Evolutionary conservation across 495 filamentous ascomycete genomes (phyloP).

Genomic region (Daldinia grandis): DNA sequence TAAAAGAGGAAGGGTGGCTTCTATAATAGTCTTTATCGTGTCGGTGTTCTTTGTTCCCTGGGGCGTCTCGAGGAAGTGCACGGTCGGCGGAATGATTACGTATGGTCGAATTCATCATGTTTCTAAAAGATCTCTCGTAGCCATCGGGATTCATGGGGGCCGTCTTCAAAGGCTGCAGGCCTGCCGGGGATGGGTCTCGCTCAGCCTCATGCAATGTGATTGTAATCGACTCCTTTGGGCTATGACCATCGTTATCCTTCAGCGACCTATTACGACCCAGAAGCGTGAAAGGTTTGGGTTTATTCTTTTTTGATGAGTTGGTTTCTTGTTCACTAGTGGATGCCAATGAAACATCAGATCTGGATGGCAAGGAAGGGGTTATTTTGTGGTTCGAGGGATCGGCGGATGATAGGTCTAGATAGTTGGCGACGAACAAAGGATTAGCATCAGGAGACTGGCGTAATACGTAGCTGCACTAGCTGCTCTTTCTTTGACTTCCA

Average conservation of each 20-base stretch:
- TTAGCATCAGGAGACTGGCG: constrained; percentile 28
- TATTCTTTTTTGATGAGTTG: constrained; percentile 52
- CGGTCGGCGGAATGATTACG: constrained; percentile 74
- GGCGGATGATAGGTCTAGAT: constrained; percentile 52
- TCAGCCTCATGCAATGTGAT: constrained; percentile 53
- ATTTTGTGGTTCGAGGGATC: constrained; percentile 50
- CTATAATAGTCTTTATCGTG: constrained; percentile 55
- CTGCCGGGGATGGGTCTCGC: constrained; percentile 38
- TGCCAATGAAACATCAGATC: constrained; percentile 55
- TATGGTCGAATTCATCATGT: constrained; percentile 67
- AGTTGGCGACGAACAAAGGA: constrained; percentile 25
- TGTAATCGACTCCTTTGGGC: constrained; percentile 49
- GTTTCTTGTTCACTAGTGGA: constrained; percentile 52
- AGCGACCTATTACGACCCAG: constrained; percentile 74
- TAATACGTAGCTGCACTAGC: constrained; percentile 11
- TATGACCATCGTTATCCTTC: constrained; percentile 60
- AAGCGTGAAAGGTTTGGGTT: constrained; percentile 66
- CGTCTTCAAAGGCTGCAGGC: constrained; percentile 56
- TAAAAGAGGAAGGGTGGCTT: constrained; percentile 61
- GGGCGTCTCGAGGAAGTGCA: constrained; percentile 45
- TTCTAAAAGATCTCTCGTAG: constrained; percentile 68
- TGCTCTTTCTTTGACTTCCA: constrained; percentile 19
- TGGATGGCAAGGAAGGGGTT: constrained; percentile 48
- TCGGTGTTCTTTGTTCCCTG: constrained; percentile 49
- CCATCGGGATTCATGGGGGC: constrained; percentile 63